phyloP scores from a whole-genome alignment of 495 filamentous ascomycete species.

The Xylaria venustula region DNA sequence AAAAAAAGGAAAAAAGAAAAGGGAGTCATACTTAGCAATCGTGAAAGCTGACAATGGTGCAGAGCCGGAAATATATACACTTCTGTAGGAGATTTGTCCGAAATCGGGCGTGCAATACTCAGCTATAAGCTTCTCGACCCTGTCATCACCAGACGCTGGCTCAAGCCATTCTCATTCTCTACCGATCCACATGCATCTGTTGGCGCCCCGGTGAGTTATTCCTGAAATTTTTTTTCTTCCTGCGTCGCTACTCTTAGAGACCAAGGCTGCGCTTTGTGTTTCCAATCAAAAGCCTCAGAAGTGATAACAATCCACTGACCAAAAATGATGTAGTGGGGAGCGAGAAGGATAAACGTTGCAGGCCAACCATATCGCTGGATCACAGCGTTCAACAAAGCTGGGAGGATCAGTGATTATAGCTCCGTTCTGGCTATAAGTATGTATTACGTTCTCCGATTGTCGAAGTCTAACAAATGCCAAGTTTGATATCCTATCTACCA shows the following conservation, averaged over 20 bases:
- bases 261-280: no score
- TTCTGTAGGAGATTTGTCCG: constrained; percentile 48
- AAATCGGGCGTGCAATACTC: constrained; percentile 55
- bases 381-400: constrained; percentile 55
- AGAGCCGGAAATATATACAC: constrained; percentile 60
- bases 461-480: neutral
- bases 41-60: neutral
- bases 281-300: no score
- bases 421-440: constrained; percentile 43
- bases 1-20: no score
- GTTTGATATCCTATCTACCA: no score
- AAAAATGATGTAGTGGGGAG: constrained; percentile 45
- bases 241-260: no score
- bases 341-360: constrained; percentile 35
- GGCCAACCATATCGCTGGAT: constrained; percentile 35
- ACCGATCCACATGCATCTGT: constrained; percentile 44
- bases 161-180: constrained; percentile 56
- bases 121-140: constrained; percentile 48
- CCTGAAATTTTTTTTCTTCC: no score
- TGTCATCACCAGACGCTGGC: constrained; percentile 51
- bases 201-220: constrained; percentile 42
- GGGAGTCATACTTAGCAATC: neutral
- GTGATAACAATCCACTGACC: no score
- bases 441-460: neutral
- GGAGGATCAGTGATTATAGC: constrained; percentile 49